These are phyloP conservation scores for Penicillium hesseltinei DNA, from an alignment of 2,329 filamentous ascomycete species.

Conservation along the genomic window DNA sequence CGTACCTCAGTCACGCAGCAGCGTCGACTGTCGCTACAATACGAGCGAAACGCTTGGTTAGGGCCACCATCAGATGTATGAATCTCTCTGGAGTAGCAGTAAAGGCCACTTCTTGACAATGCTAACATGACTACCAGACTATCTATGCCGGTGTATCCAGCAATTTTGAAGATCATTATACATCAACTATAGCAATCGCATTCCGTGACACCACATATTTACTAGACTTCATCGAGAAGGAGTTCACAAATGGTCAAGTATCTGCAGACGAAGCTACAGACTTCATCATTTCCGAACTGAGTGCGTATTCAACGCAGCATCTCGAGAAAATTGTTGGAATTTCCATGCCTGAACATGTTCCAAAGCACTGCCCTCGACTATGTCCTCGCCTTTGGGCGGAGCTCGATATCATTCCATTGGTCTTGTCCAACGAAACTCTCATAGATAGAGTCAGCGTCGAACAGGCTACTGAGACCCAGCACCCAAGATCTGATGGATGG, in stretches of 20 bases:
- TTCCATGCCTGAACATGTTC: slow-evolving; percentile 63
- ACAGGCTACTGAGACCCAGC: slow-evolving; percentile 26
- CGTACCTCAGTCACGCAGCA: slow-evolving; percentile 36
- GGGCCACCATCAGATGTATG: slow-evolving; percentile 41
- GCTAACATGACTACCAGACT: slow-evolving; percentile 27
- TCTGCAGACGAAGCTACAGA: slow-evolving; percentile 53
- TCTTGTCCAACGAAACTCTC: slow-evolving; percentile 49
- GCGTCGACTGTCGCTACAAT: slow-evolving; percentile 32
- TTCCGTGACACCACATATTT: slow-evolving; percentile 74
- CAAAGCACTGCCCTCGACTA: slow-evolving; percentile 61
- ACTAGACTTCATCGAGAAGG: slow-evolving; percentile 66
- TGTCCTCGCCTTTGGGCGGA: slow-evolving; percentile 73
- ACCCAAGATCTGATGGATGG: slow-evolving; percentile 34
- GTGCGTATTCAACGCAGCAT: slow-evolving; percentile 62
- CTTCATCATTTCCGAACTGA: slow-evolving; percentile 57
- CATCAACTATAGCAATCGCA: slow-evolving; percentile 63
- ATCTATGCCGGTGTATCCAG: slow-evolving; percentile 45
- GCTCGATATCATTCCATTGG: slow-evolving; percentile 71
- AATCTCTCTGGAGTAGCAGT: neutral
- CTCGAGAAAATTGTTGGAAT: slow-evolving; percentile 72
- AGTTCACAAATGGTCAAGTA: slow-evolving; percentile 49
- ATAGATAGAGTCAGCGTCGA: slow-evolving; percentile 8
- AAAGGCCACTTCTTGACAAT: neutral
- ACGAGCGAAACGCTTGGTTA: slow-evolving; percentile 35
- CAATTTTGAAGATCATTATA: slow-evolving; percentile 38